phyloP scores from a whole-genome alignment of 2,329 filamentous ascomycete species.

The Fusarium sp. region DNA sequence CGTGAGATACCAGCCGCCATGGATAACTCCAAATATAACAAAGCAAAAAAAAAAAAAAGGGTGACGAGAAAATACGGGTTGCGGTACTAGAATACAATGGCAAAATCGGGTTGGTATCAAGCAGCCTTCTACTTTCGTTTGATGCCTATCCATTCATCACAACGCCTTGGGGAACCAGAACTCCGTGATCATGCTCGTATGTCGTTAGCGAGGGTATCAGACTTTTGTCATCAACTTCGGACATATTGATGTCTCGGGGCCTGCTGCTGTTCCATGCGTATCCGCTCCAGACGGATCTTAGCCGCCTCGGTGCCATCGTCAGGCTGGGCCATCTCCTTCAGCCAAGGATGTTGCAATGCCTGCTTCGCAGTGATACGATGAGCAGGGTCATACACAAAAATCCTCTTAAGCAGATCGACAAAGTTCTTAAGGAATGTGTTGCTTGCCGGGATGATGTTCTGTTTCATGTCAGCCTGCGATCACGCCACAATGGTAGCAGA shows the following conservation, averaged over 20 bases:
- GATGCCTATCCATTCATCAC: conserved; percentile 37
- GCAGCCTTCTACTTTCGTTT: conserved; percentile 25
- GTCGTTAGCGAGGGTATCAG: conserved; percentile 42
- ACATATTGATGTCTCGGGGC: conserved; percentile 38
- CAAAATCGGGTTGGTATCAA: conserved; percentile 37
- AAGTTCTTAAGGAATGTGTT: conserved; percentile 69
- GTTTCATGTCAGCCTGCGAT: conserved; percentile 6
- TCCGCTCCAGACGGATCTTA: conserved; percentile 66
- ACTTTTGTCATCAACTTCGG: conserved; percentile 37
- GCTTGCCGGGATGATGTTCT: conserved; percentile 72
- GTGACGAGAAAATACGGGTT: conserved; percentile 38
- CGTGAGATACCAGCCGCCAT: conserved; percentile 36
- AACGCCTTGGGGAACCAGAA: conserved; percentile 42
- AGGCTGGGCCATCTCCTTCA: conserved; percentile 68
- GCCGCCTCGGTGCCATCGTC: conserved; percentile 75
- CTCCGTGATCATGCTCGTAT: conserved; percentile 48
- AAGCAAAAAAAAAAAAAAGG: conserved; percentile 24
- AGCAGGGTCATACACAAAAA: conserved; percentile 73
- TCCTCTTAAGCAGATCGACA: conserved; percentile 70
- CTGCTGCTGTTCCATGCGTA: conserved; percentile 56
- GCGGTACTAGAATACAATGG: conserved; percentile 47
- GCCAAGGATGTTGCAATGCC: conserved; percentile 73
- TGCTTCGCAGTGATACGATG: conserved; percentile 73
- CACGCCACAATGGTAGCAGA: background rate
- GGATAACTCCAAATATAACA: conserved; percentile 38